Percentiles rank a stretch among this genome's conserved stretches.
Evolutionary conservation across 352 stramenopile genomes (phyloP).

Genomic region (Albugo candida): DNA sequence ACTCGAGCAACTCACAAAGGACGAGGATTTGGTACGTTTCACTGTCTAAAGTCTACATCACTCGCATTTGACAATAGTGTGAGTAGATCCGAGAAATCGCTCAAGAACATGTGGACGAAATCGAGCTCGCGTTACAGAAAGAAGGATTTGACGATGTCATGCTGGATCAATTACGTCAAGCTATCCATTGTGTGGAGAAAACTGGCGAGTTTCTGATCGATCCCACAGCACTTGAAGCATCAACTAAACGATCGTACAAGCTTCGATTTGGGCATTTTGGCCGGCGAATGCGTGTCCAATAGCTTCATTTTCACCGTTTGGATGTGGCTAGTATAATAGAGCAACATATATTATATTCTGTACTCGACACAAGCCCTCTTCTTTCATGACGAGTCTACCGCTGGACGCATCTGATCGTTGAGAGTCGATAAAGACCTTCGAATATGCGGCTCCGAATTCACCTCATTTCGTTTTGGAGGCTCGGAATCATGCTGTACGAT

Average conservation of each 20-base stretch:
- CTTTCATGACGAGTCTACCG: too few species aligned
- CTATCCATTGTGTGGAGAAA: background rate
- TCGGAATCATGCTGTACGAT: conserved; percentile 17
- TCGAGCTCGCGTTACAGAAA: conserved; percentile 25
- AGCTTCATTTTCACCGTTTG: too few species aligned
- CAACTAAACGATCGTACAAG: background rate
- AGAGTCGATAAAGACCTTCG: background rate
- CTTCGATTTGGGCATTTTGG: background rate
- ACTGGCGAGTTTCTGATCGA: background rate
- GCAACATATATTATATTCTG: too few species aligned
- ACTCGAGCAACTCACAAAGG: conserved; percentile 27
- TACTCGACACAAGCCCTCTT: too few species aligned
- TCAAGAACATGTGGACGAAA: conserved; percentile 53
- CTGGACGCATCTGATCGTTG: too few species aligned
- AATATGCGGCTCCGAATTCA: too few species aligned
- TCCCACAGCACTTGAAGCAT: too few species aligned
- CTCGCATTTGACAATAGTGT: background rate
- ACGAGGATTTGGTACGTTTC: conserved; percentile 25
- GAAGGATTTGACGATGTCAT: background rate
- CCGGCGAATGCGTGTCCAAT: too few species aligned
- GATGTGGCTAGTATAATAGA: too few species aligned
- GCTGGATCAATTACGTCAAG: background rate
- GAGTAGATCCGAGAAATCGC: conserved; percentile 39
- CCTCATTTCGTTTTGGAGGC: background rate
- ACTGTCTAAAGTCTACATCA: background rate